Evolutionary conservation across 768 basidiomycete species (phyloP), one percentile per base, ranked within the genome.

Genomic region (Naganishia randhawae): DNA sequence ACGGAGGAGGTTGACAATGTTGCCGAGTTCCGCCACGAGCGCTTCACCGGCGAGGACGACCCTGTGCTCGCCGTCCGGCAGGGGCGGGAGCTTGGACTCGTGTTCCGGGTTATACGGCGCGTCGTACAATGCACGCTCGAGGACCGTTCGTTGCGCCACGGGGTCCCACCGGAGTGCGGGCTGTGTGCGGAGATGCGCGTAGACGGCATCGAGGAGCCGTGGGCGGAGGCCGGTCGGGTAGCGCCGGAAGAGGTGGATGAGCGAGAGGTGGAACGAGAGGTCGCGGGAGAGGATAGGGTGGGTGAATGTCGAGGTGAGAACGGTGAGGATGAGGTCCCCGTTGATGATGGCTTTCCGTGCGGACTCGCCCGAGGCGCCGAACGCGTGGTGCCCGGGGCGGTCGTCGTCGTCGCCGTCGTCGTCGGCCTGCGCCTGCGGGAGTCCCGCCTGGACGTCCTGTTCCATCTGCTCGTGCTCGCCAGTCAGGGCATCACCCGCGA

Each of bases 331-430:
- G 61, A 74, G 64, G 48, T 73, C 50, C 19, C 70, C 65, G 8
- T 67, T 41, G 33, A 72, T 57, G 35, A 80, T 77, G 3, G 77
- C 69, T 65, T 73, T 75, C 33, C 78, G 71, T 0, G 77, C 78
- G 27, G 74, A 69, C 69, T 80, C 78, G 0, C 77, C 78, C 31
- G 74, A 71, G 11, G 69, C 67, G 6, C 78, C 78, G 53, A 63
- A 78, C 77, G 69, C 76, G 88, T 92, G 89, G 85, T 88, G 85
- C 33, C 92, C 92, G 71, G 84, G 88, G 22, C 83, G 81, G 55
- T 92, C 85, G n/a, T 90, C 90, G 86, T 84, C 75, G 85, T 86
- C 42, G 90, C 89, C 73, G 92, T 90, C 3, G 85, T 89, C 29
- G 91, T 91, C 61, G 85, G 84, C 74, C 82, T 82, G 61, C 22